Conservation (phyloP, 1,139 yeast genomes). For the Yamadazyma atlantica region DNA sequence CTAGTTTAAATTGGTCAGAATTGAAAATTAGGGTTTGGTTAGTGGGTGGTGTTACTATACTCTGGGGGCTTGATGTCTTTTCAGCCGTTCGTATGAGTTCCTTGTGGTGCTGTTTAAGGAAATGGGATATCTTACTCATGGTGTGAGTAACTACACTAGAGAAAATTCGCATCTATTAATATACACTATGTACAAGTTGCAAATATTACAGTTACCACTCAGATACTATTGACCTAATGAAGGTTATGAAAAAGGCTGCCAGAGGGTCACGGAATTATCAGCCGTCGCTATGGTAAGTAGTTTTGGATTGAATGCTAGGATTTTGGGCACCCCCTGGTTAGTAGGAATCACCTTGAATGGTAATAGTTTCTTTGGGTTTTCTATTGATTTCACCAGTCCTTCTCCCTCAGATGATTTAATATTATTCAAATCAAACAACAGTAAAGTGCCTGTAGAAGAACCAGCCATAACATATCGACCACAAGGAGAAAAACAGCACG, state of each 20-base stretch:
- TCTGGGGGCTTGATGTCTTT: neutral
- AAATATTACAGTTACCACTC: too few species aligned
- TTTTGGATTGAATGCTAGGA: slow-evolving; percentile 76
- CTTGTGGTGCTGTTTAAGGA: neutral
- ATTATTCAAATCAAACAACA: slow-evolving; percentile 60
- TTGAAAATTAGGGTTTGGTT: neutral
- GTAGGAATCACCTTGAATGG: slow-evolving; percentile 28
- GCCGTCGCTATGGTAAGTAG: slow-evolving; percentile 79
- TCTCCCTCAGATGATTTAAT: slow-evolving; percentile 30
- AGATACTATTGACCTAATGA: too few species aligned
- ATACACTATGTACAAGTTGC: neutral
- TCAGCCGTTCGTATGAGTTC: neutral
- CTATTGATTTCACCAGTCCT: slow-evolving; percentile 13
- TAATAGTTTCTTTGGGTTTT: slow-evolving; percentile 21
- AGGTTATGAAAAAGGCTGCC: slow-evolving; percentile 39
- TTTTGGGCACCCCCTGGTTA: slow-evolving; percentile 50
- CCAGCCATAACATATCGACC: slow-evolving; percentile 73
- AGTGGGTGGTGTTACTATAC: too few species aligned
- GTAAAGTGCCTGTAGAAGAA: slow-evolving; percentile 54
- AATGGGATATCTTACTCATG: neutral
- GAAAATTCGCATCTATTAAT: neutral
- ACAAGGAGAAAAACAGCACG: slow-evolving; percentile 78
- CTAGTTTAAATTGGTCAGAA: neutral
- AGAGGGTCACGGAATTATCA: slow-evolving; percentile 51
- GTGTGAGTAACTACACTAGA: too few species aligned